These are phyloP conservation scores for Echinochloa phyllopogon DNA, from an alignment of 176 grass and related monocot genomes.

Conservation along the genomic window DNA sequence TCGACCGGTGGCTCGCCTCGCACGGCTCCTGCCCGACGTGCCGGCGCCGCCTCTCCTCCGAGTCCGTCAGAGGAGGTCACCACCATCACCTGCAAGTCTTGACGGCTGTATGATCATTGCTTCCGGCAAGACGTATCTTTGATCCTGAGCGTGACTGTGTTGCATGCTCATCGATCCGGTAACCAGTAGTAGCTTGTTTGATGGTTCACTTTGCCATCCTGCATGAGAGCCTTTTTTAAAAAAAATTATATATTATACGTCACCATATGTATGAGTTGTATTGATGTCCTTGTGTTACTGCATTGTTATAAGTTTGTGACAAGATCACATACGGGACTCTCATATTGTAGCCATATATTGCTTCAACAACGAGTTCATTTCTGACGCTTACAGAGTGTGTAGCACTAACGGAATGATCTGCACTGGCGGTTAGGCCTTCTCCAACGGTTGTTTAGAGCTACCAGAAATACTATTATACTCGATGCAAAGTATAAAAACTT, in stretches of 20 bases:
- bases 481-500: too few species aligned
- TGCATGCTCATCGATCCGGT: background rate
- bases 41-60: slow-evolving; percentile 43
- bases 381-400: background rate
- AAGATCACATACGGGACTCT: background rate
- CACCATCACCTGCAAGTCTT: background rate
- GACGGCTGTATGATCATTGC: slow-evolving; percentile 4
- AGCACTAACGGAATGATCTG: too few species aligned
- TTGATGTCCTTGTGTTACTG: background rate
- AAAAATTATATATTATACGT: background rate
- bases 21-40: slow-evolving; percentile 74
- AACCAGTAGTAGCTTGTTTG: background rate
- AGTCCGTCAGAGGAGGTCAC: background rate
- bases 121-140: background rate
- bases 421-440: too few species aligned
- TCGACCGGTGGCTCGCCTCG: slow-evolving; percentile 67
- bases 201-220: slow-evolving; percentile 21
- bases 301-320: background rate
- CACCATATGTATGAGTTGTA: background rate
- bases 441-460: too few species aligned
- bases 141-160: background rate
- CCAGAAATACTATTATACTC: too few species aligned
- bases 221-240: background rate
- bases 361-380: background rate
- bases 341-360: background rate